Base-by-base conservation (phyloP, 768 basidiomycete genomes). In the Xanthoconium stramineum region DNA sequence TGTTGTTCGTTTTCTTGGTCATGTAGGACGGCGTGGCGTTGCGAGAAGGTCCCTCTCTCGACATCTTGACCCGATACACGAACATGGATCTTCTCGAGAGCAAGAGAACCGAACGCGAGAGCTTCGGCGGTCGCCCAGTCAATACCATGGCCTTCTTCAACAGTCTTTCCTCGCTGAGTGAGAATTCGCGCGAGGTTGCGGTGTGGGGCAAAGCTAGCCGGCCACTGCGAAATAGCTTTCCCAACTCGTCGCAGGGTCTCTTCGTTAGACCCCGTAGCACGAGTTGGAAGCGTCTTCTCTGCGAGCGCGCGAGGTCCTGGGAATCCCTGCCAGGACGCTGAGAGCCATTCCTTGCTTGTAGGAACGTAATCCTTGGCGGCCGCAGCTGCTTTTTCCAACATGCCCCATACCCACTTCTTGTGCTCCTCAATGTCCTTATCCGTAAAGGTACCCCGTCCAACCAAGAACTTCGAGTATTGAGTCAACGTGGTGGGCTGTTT, bases 61-160 rank as follows among this genome's bases (percentile, higher is more conserved):
- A 98, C 96, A 70, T 99, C 96, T 75, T 99, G 97, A 32, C 96
- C 96, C 1, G 94, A 97, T 2, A 99, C 79, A 59, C 96, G 91
- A 47, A 99, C 90, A 70, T 98, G 94, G 49, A 88, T 88, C 65
- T 91, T 91, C 74, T 98, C 95, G 40, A 97, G 80, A 11, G 91
- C 91, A 39, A 99, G 86, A 6, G 94, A 81, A 56, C 96, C 97
- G 66, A 98, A 91, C 1, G 97, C 97, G 52, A 99, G 85, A 0
- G 97, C 94, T 75, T 99, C 97, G 42, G 97, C 96, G 20, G 96
- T 99, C 3, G 96, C 89, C 94, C 94, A 98, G 73, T 99, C 97
- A 64, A 98, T 96, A 74, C 89, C 89, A 53, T 70, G 78, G 48
- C 94, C 97, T 58, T 98, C 94, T 64, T 92, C 86, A 14, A 98